Evolutionary conservation across 768 basidiomycete genomes (phyloP).

Genomic region (Rubroboletus satanas): DNA sequence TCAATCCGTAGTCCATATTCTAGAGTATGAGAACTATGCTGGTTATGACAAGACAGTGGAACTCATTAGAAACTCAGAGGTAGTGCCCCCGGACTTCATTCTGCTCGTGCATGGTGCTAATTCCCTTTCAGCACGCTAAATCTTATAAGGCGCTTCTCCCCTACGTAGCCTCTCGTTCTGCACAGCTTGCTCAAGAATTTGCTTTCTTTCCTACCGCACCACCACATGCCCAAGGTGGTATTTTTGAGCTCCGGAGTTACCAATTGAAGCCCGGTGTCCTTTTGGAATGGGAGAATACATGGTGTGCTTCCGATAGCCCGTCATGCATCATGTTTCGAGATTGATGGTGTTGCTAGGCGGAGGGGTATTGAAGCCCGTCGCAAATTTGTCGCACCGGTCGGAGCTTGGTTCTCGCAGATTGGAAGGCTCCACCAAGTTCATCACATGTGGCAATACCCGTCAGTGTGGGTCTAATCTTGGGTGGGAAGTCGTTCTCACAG

Average conservation of each 20-base stretch:
- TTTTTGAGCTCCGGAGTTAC: constrained; percentile 93
- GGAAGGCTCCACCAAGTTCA: constrained; percentile 85
- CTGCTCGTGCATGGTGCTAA: not conserved
- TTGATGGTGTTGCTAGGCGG: constrained; percentile 52
- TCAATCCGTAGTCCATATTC: constrained; percentile 51
- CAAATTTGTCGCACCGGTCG: constrained; percentile 80
- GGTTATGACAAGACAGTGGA: constrained; percentile 78
- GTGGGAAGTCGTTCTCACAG: constrained; percentile 9
- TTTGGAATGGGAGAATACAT: constrained; percentile 92
- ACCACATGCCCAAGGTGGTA: constrained; percentile 79
- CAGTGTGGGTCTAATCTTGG: constrained; percentile 30
- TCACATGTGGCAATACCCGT: constrained; percentile 98
- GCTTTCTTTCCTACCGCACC: constrained; percentile 92
- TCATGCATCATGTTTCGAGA: not conserved
- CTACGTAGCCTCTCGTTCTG: constrained; percentile 63
- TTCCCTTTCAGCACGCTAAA: constrained; percentile 49
- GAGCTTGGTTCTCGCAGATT: constrained; percentile 90
- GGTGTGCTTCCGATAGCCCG: constrained; percentile 44
- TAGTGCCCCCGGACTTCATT: constrained; percentile 31
- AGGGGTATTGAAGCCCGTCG: constrained; percentile 91
- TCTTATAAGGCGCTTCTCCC: constrained; percentile 77
- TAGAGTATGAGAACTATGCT: constrained; percentile 92
- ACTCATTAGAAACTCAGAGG: constrained; percentile 63
- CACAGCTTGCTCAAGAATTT: constrained; percentile 89
- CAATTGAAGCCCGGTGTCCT: constrained; percentile 84